Conservation (phyloP, 1,284 basidiomycete species). For the Moniliella sp. region DNA sequence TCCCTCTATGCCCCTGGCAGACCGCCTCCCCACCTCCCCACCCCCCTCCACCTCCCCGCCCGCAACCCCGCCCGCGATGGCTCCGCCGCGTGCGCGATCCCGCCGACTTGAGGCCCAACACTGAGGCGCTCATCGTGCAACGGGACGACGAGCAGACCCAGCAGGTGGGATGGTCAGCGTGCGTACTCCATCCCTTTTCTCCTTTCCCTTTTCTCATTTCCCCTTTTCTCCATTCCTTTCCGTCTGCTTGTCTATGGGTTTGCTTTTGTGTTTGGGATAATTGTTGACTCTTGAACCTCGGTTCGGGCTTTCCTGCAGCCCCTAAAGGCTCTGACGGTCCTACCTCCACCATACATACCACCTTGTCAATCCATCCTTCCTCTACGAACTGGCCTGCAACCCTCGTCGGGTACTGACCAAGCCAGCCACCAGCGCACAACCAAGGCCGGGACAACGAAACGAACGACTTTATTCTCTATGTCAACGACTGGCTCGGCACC, state of each 20-base stretch:
- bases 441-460: slow-evolving; percentile 32
- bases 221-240: background rate
- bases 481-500: slow-evolving; percentile 31
- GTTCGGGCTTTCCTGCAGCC: too few species aligned
- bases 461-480: slow-evolving; percentile 32
- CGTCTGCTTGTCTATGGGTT: background rate
- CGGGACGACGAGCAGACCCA: slow-evolving; percentile 17
- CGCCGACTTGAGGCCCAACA: too few species aligned
- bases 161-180: slow-evolving; percentile 25
- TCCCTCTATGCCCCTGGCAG: too few species aligned
- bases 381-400: slow-evolving; percentile 33
- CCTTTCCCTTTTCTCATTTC: too few species aligned
- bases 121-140: too few species aligned
- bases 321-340: slow-evolving; percentile 28
- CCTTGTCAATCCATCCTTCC: slow-evolving; percentile 30
- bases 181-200: background rate
- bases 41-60: too few species aligned
- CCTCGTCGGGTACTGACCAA: slow-evolving; percentile 30
- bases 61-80: too few species aligned
- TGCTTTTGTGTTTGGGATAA: background rate
- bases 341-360: slow-evolving; percentile 33
- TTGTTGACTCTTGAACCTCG: background rate
- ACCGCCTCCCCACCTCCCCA: too few species aligned
- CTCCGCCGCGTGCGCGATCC: too few species aligned
- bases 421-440: slow-evolving; percentile 28